Conservation (phyloP, 208 protist genomes). For the Naegleria lovaniensis region DNA sequence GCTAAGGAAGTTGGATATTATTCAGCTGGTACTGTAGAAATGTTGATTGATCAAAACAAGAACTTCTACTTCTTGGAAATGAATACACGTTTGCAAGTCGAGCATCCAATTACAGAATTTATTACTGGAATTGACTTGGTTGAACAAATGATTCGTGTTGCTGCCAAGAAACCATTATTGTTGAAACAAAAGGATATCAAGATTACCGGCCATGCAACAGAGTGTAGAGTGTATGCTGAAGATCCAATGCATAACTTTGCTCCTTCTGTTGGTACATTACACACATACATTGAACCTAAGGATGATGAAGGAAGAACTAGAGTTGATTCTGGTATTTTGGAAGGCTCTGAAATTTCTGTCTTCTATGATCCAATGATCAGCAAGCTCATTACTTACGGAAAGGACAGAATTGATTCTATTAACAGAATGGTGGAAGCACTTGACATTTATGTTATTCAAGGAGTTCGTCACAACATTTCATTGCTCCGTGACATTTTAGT, state of each 20-base stretch:
- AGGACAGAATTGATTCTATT: constrained; percentile 36
- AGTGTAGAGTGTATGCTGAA: constrained; percentile 60
- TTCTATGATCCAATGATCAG: constrained; percentile 81
- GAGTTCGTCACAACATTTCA: constrained; percentile 69
- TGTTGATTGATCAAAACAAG: constrained; percentile 59
- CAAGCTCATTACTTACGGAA: constrained; percentile 59
- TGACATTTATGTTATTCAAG: constrained; percentile 63
- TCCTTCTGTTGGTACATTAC: constrained; percentile 56
- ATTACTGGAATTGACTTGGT: constrained; percentile 64
- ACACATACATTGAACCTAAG: constrained; percentile 50
- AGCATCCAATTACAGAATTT: constrained; percentile 70
- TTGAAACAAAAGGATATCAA: constrained; percentile 50
- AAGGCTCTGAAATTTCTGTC: constrained; percentile 64
- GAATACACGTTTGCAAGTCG: constrained; percentile 72
- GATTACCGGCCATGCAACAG: constrained; percentile 60
- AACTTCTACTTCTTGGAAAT: constrained; percentile 80
- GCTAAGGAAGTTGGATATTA: constrained; percentile 55
- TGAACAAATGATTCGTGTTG: constrained; percentile 61
- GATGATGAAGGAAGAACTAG: constrained; percentile 34
- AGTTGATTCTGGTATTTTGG: constrained; percentile 60
- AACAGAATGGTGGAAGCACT: constrained; percentile 54
- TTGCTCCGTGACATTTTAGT: constrained; percentile 64
- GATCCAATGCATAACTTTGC: constrained; percentile 58
- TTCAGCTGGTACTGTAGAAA: constrained; percentile 63
- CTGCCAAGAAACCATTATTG: constrained; percentile 52